Base-by-base conservation (phyloP, 192 early-diverging fungal genomes). In the Coemansia sp. region DNA sequence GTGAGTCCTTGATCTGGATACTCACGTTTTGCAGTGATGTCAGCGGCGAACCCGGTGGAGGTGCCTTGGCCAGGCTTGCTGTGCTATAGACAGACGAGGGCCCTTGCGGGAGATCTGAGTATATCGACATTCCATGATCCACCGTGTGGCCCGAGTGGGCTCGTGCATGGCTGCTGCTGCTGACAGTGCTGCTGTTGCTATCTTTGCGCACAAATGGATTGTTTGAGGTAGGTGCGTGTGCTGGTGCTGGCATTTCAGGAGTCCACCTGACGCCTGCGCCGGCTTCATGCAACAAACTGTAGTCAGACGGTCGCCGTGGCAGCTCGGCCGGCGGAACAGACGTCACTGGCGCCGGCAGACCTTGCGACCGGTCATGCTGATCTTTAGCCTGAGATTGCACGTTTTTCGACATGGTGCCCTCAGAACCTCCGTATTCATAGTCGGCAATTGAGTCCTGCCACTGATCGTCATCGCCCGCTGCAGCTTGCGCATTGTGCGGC, bases 1-100 rank as follows among this genome's bases (percentile, higher is more conserved):
- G 63, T 6, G 86, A 85, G 51, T 82, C 83, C 47, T 72, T 79
- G 31, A 90, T 84, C 57, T 76, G 64, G 17, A 89, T 63, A 50
- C 71, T 64, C 26, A 86, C 67, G 48, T 74, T 76, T 37, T 82
- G 75, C 51, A 72, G 67, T 10, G 79, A 83, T 38, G 67, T 67
- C 57, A 84, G 80, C 39, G 71, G 71, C 10, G 71, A 64, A 27
- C 61, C 60, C 2, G 51, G 23, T 3, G 66, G 61, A 22, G 39
- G 27, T 5, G 48, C 29, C 48, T 52, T 47, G 8, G 50, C 23
- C 37, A 41, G 26, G 41, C 63, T 57, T 10, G 39, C 10, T 6
- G 37, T 31, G 41, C 53, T 65, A 47, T 56, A 56, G 16, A 62
- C 12, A 3, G 61, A 62, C 19, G 35, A 19, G 3, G 61, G 27